Conservation (phyloP, 257 asterid genomes). For the Knoxia roxburghii region DNA sequence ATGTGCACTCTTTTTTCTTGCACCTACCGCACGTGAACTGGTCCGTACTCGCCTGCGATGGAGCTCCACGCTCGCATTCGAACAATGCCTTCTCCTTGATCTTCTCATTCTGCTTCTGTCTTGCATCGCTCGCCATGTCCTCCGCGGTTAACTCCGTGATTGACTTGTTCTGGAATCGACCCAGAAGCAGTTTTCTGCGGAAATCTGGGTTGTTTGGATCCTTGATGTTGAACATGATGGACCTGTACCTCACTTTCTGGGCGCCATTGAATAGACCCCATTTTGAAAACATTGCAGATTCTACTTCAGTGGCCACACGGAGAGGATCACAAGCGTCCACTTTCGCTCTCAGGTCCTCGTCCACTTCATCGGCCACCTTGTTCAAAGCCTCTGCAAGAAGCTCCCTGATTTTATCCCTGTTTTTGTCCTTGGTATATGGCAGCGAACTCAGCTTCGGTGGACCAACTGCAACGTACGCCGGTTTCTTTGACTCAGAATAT, state of each 20-base stretch:
- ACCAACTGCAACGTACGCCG: conserved; percentile 5
- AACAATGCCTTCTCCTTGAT: conserved; percentile 76
- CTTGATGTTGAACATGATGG: conserved; percentile 44
- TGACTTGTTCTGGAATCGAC: conserved; percentile 44
- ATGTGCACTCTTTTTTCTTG: conserved; percentile 70
- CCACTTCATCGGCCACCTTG: conserved; percentile 33
- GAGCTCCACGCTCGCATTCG: conserved; percentile 61
- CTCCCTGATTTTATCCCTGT: conserved; percentile 44
- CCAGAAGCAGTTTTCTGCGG: conserved; percentile 66
- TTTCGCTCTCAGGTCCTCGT: conserved; percentile 33
- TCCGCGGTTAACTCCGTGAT: conserved; percentile 57
- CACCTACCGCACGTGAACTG: conserved; percentile 80
- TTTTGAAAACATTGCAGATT: conserved; percentile 37
- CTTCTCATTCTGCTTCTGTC: conserved; percentile 58
- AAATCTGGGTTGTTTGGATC: conserved; percentile 51
- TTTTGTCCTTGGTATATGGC: conserved; percentile 34
- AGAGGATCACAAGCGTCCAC: conserved; percentile 60
- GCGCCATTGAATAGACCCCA: conserved; percentile 43
- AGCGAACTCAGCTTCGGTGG: conserved; percentile 35
- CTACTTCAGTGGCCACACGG: conserved; percentile 41
- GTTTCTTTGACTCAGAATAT: conserved; percentile 23
- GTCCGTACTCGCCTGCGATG: conserved; percentile 69
- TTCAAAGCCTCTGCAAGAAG: conserved; percentile 35
- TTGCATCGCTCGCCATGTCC: conserved; percentile 87
- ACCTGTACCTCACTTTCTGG: conserved; percentile 40